These are phyloP conservation scores for Pseudopediastrum boryanum DNA, from an alignment of 139 green algal species.

Conservation along the genomic window DNA sequence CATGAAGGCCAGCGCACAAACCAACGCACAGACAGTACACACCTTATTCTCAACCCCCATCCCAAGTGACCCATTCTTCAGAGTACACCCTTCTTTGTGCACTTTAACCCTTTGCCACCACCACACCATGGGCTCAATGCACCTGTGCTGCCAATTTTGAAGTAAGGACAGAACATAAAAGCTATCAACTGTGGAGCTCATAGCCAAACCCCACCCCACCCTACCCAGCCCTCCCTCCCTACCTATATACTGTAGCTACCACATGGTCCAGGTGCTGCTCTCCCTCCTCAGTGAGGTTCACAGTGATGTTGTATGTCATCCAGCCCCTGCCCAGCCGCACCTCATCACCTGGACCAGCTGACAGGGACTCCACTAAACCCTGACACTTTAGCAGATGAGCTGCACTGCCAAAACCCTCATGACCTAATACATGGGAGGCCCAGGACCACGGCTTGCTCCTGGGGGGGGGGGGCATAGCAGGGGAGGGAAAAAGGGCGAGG, in stretches of 20 bases:
- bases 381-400: constrained; percentile 49
- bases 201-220: not conserved
- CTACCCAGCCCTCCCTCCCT: not conserved
- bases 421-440: constrained; percentile 54
- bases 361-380: constrained; percentile 42
- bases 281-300: constrained; percentile 48
- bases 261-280: constrained; percentile 29
- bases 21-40: not conserved
- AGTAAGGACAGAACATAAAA: not conserved
- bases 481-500: not conserved
- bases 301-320: constrained; percentile 51
- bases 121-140: not conserved
- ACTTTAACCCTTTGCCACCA: too few relatives aligned
- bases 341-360: constrained; percentile 26
- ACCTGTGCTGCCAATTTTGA: not conserved
- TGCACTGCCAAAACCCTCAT: constrained; percentile 47
- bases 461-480: not conserved
- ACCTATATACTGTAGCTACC: constrained; percentile 35
- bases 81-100: too few relatives aligned
- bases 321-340: constrained; percentile 45
- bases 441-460: constrained; percentile 55
- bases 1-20: not conserved
- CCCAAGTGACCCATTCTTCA: too few relatives aligned
- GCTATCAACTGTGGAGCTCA: not conserved
- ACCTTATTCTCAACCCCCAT: too few relatives aligned